Conservation (phyloP, 257 asterid genomes). For the Solanum sparsipilum region DNA sequence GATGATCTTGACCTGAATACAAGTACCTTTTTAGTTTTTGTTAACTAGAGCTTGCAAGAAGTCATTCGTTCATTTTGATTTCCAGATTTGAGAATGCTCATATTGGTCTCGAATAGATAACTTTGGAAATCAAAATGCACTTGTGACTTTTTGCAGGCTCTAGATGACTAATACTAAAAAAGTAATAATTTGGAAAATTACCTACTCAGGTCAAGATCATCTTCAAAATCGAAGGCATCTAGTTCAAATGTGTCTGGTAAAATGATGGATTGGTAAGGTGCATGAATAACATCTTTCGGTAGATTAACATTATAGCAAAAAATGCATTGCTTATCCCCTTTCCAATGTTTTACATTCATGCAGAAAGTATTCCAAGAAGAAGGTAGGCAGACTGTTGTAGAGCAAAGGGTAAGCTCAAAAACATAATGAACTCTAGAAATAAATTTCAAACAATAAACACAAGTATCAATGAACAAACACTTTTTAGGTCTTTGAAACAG, state of each 20-base stretch:
- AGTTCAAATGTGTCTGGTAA: slow-evolving; percentile 57
- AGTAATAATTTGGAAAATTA: neutral
- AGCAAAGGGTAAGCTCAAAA: too few species aligned
- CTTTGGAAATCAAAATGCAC: slow-evolving; percentile 8
- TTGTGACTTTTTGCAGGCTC: neutral
- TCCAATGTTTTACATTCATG: slow-evolving; percentile 37
- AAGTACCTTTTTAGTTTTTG: neutral
- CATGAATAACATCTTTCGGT: slow-evolving; percentile 48
- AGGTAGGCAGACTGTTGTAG: too few species aligned
- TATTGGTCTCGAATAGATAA: slow-evolving; percentile 36
- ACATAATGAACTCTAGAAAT: too few species aligned
- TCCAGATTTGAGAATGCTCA: slow-evolving; percentile 50
- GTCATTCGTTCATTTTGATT: neutral
- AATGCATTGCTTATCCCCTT: slow-evolving; percentile 30
- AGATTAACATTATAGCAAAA: slow-evolving; percentile 35
- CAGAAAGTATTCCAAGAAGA: too few species aligned
- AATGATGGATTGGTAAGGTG: slow-evolving; percentile 43
- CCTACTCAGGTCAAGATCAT: slow-evolving; percentile 24
- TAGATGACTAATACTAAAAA: neutral
- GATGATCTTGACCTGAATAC: slow-evolving; percentile 11
- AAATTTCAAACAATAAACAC: too few species aligned
- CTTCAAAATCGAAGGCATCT: slow-evolving; percentile 46
- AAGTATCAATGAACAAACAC: too few species aligned
- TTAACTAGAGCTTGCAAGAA: neutral
- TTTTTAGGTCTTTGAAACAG: too few species aligned